Base-by-base conservation (phyloP, 345 rosid species). In the Lumnitzera littorea region DNA sequence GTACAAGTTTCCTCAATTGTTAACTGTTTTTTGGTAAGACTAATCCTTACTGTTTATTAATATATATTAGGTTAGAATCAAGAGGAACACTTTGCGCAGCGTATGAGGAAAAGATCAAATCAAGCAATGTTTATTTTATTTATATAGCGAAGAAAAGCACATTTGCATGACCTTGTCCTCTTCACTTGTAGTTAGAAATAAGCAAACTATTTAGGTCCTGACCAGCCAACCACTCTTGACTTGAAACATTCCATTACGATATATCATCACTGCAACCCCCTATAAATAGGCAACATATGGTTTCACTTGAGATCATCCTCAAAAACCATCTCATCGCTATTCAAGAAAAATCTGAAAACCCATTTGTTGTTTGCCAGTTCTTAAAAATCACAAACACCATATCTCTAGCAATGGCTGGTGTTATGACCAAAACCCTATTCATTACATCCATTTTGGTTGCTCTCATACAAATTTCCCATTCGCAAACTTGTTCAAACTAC, bases 401-500 rank as follows among this genome's bases (percentile, higher is more conserved):
- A 36, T 36, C 43, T 36, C 43, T 1, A 36, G 3, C 43, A 36
- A 36, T 36, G 43, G 43, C 43, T 36, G 9, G 9, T 36, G 10
- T 5, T 36, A 36, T 36, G 43, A 36, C 10, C 7, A 36, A 36
- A 36, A 36, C 43, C 43, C 9, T 36, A 36, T 9, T 36, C 1
- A 20, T 53, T 15, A 57, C 43, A 53, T 24, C 47, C 70, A 47
- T 11, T 36, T 52, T 65, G 11, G 23, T 24, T 55, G 62, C 72
- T 60, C 14, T 66, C 11, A 20, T 50, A 51, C 15, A 29, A 47
- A 48, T 25, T 62, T 74, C 76, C 25, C 50, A 58, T 13, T 76
- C 82, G 17, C 63, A 81, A 68, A 36, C 17, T 57, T 80, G 83
- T 72, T 14, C 17, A 13, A 57, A 5, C 53, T 65, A 62, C 63